Conservation (phyloP, 2,329 filamentous ascomycete species). For the Claviceps arundinis region DNA sequence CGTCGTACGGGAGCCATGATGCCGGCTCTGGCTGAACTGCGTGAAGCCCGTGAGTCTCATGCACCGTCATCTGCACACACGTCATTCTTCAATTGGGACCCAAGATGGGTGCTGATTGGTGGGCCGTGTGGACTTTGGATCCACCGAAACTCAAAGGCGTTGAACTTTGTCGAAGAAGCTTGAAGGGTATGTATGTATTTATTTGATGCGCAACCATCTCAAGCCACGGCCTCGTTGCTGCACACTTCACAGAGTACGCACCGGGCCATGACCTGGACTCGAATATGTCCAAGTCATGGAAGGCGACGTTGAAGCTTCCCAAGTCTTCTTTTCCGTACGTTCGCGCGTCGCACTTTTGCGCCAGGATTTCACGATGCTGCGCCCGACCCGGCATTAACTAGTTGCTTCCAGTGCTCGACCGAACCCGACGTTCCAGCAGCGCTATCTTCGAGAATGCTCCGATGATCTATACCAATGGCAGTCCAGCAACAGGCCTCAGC, state of each 20-base stretch:
- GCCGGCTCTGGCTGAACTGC: neutral
- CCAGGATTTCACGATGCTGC: neutral
- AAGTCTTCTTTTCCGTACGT: slow-evolving; percentile 59
- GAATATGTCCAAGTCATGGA: slow-evolving; percentile 48
- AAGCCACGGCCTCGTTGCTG: neutral
- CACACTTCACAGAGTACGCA: neutral
- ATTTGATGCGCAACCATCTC: neutral
- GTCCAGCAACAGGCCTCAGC: slow-evolving; percentile 37
- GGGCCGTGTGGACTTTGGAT: neutral
- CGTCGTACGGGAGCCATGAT: slow-evolving; percentile 76
- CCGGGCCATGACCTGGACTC: slow-evolving; percentile 15
- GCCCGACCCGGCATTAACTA: slow-evolving; percentile 1
- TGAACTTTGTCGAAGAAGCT: too few relatives aligned
- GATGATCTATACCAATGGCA: slow-evolving; percentile 91
- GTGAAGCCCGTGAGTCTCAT: neutral
- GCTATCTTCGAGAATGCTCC: slow-evolving; percentile 63
- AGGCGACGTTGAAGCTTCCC: slow-evolving; percentile 61
- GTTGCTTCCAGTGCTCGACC: slow-evolving; percentile 33
- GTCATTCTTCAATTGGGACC: neutral
- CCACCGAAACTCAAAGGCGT: neutral
- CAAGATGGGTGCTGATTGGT: neutral
- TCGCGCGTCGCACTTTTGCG: neutral
- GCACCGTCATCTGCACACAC: neutral
- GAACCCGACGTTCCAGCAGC: slow-evolving; percentile 31
- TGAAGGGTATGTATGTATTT: too few relatives aligned